Percentiles rank a stretch among this genome's conserved stretches.
Conservation (phyloP, 139 green algal genomes). For the Eudorina sp. region DNA sequence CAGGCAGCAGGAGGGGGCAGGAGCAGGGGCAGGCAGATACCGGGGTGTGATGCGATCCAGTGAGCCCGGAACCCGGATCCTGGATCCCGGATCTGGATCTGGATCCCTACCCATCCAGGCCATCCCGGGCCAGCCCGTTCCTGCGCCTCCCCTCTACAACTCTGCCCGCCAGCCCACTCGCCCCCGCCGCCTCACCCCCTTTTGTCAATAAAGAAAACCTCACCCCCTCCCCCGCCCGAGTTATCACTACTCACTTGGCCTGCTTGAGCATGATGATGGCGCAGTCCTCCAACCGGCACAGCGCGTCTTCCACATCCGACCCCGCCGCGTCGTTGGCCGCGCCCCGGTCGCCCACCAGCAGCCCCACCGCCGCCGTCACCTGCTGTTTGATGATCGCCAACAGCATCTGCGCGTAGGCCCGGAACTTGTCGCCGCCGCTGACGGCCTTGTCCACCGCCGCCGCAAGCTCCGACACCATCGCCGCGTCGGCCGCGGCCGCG, state of each 20-base stretch:
- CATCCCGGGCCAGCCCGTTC: neutral
- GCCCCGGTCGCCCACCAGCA: neutral
- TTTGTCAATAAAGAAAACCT: neutral
- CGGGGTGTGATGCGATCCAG: too few relatives aligned
- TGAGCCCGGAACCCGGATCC: neutral
- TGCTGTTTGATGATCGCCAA: slow-evolving; percentile 56
- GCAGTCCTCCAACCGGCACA: slow-evolving; percentile 60
- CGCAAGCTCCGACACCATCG: slow-evolving; percentile 22
- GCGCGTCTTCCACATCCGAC: slow-evolving; percentile 48
- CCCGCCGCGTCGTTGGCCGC: neutral
- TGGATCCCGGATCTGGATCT: neutral
- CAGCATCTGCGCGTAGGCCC: slow-evolving; percentile 59
- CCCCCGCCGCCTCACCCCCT: neutral
- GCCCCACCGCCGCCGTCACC: neutral
- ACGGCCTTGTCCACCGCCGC: slow-evolving; percentile 14
- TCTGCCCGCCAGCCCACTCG: neutral
- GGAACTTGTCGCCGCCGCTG: slow-evolving; percentile 58
- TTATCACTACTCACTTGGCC: neutral
- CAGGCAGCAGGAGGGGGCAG: too few relatives aligned
- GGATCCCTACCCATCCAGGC: neutral
- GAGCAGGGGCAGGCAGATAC: too few relatives aligned
- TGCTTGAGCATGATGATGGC: slow-evolving; percentile 54
- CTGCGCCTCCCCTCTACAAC: too few relatives aligned
- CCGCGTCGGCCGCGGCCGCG: neutral
- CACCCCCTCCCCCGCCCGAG: neutral